A percentile compares a stretch with the other conserved stretches of the same genome.
Evolutionary conservation across 2,329 filamentous ascomycete species (phyloP).

Genomic region (Paracamarosporium sp.): DNA sequence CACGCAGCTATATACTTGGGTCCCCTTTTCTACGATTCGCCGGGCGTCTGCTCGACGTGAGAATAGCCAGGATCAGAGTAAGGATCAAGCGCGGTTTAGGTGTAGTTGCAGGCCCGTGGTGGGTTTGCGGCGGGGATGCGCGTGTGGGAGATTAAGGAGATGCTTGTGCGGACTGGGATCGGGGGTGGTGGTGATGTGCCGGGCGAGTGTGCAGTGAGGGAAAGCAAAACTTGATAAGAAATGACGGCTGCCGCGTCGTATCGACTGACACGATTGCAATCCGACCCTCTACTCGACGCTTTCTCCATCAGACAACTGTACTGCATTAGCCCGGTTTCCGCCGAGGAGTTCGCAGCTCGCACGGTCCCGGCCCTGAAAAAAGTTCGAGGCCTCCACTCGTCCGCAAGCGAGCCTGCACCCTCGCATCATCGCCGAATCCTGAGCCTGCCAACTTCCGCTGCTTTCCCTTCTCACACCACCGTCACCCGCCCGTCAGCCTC

Average conservation of each 20-base stretch:
- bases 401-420: slow-evolving; percentile 21
- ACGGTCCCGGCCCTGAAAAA: slow-evolving; percentile 20
- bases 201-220: not conserved
- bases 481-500: slow-evolving; percentile 17
- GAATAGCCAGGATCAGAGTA: slow-evolving; percentile 2
- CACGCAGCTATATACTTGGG: slow-evolving; percentile 9
- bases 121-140: slow-evolving; percentile 23
- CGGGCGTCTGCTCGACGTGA: slow-evolving; percentile 12
- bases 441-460: slow-evolving; percentile 14
- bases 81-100: slow-evolving; percentile 1
- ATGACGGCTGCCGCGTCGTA: slow-evolving; percentile 4
- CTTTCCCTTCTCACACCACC: slow-evolving; percentile 33
- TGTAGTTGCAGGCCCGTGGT: slow-evolving; percentile 11
- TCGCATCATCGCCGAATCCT: slow-evolving; percentile 28
- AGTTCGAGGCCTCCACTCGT: slow-evolving; percentile 16
- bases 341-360: slow-evolving; percentile 3
- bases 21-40: slow-evolving; percentile 30
- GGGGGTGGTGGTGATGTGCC: slow-evolving; percentile 8
- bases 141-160: slow-evolving; percentile 33
- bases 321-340: slow-evolving; percentile 13
- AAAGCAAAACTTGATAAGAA: not conserved
- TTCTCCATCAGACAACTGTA: not conserved
- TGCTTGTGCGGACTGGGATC: slow-evolving; percentile 5
- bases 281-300: not conserved
- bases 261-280: slow-evolving; percentile 6